phyloP scores from a whole-genome alignment of 768 basidiomycete species.

The Podaxis pistillaris region DNA sequence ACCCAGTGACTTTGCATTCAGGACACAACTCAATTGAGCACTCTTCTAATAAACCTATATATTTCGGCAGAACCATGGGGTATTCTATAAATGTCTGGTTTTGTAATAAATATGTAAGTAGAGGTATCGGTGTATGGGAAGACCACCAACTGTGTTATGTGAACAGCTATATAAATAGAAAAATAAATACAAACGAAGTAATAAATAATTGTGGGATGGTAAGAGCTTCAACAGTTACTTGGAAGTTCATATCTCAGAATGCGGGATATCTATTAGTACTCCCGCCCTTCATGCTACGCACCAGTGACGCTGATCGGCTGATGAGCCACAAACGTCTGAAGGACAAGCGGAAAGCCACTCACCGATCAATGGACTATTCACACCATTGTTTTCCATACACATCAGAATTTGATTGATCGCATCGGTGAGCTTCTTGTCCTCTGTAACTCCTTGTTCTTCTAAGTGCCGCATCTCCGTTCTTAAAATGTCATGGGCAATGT shows the following conservation, averaged over 20 bases:
- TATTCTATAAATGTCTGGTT: too few relatives aligned
- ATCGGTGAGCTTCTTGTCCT: conserved; percentile 7
- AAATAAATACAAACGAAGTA: not conserved
- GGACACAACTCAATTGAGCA: not conserved
- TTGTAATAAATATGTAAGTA: too few relatives aligned
- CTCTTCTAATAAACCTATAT: too few relatives aligned
- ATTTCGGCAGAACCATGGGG: too few relatives aligned
- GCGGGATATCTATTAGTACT: not conserved
- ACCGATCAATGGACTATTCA: conserved; percentile 12
- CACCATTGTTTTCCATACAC: conserved; percentile 3
- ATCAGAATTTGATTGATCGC: conserved; percentile 7
- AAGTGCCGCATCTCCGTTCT: conserved; percentile 1
- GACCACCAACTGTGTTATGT: not conserved
- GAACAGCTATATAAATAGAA: not conserved
- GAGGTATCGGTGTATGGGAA: not conserved
- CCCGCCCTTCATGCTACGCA: not conserved
- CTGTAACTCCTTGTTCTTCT: not conserved
- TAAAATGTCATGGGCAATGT: conserved; percentile 10
- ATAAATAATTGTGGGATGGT: not conserved
- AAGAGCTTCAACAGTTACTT: not conserved
- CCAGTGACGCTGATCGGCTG: not conserved
- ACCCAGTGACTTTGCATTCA: not conserved
- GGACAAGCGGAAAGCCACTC: not conserved
- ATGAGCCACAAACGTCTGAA: not conserved
- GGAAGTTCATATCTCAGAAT: not conserved